Percentiles rank a stretch among this genome's conserved stretches.
Evolutionary conservation across 1,139 yeast genomes (phyloP).

Genomic region (Casaregolazyma lundiana): DNA sequence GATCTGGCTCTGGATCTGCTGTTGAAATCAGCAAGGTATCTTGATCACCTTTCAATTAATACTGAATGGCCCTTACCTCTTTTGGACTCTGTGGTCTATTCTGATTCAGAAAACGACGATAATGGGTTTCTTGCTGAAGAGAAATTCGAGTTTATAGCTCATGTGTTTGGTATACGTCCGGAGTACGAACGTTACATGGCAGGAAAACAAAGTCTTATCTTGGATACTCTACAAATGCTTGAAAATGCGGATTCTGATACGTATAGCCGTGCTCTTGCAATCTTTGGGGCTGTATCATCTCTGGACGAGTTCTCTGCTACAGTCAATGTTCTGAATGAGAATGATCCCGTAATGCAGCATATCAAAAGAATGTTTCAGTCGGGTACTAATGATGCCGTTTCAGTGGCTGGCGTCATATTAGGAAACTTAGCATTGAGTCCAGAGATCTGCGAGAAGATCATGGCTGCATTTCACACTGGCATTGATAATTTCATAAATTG

Average conservation of each 20-base stretch:
- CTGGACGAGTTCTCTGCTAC: conserved; percentile 12
- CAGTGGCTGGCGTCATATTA: conserved; percentile 22
- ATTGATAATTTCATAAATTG: conserved; percentile 9
- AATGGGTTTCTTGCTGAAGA: conserved; percentile 12
- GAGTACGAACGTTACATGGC: conserved; percentile 12
- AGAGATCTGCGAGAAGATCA: conserved; percentile 14
- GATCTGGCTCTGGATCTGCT: background rate
- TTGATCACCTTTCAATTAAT: background rate
- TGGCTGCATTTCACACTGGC: conserved; percentile 9
- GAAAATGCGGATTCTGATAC: conserved; percentile 12
- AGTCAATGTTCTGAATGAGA: conserved; percentile 4
- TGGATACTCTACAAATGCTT: conserved; percentile 10
- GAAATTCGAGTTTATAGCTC: conserved; percentile 9
- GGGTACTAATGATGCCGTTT: conserved; percentile 10
- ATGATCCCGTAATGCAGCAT: conserved; percentile 8
- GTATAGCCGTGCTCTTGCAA: conserved; percentile 7
- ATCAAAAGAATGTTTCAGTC: conserved; percentile 3
- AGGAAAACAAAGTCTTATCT: conserved; percentile 13
- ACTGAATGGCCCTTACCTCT: background rate
- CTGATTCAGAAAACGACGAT: conserved; percentile 5
- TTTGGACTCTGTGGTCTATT: background rate
- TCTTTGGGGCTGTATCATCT: conserved; percentile 15
- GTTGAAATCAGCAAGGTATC: background rate
- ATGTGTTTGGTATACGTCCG: conserved; percentile 4
- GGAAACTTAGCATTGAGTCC: conserved; percentile 22